Percentiles rank a stretch among this genome's conserved stretches.
These are phyloP conservation scores for Holtermanniella nyarrowii DNA, from an alignment of 768 basidiomycete species.

Conservation along the genomic window DNA sequence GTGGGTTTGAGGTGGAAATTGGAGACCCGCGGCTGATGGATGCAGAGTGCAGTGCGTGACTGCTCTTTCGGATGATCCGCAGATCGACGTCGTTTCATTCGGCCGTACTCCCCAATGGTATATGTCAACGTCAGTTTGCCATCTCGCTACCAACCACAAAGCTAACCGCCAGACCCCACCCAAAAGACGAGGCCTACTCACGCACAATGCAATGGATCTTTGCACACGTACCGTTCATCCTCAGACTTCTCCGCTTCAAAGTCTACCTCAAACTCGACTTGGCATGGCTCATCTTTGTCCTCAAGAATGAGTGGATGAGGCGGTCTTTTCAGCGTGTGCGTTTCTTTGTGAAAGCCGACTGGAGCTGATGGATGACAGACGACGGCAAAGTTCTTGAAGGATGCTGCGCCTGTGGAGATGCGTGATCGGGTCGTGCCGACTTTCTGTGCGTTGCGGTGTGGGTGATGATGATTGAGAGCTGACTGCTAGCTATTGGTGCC, in stretches of 20 bases:
- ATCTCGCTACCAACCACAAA: not conserved
- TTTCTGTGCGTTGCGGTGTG: constrained; percentile 8
- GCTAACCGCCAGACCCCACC: not conserved
- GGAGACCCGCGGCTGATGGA: not conserved
- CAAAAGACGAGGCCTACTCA: not conserved
- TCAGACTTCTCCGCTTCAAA: constrained; percentile 7
- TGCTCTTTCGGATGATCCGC: constrained; percentile 8
- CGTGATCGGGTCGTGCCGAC: constrained; percentile 9
- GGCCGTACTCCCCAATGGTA: constrained; percentile 17
- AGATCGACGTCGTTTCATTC: constrained; percentile 13
- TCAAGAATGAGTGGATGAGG: constrained; percentile 9
- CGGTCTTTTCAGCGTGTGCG: constrained; percentile 9
- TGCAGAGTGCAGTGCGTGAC: constrained; percentile 12
- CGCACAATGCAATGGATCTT: not conserved
- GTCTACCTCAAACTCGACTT: constrained; percentile 6
- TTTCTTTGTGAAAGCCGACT: constrained; percentile 6
- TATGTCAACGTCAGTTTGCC: constrained; percentile 4
- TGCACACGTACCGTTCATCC: not conserved
- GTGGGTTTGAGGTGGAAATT: not conserved
- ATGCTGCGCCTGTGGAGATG: constrained; percentile 8
- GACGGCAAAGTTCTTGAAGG: constrained; percentile 6
- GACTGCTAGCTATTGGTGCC: constrained; percentile 10
- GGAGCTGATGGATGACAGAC: constrained; percentile 2
- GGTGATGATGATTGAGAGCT: not conserved
- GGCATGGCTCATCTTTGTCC: constrained; percentile 4